phyloP scores from a whole-genome alignment of 2,329 filamentous ascomycete species.

The Fusarium setosum region DNA sequence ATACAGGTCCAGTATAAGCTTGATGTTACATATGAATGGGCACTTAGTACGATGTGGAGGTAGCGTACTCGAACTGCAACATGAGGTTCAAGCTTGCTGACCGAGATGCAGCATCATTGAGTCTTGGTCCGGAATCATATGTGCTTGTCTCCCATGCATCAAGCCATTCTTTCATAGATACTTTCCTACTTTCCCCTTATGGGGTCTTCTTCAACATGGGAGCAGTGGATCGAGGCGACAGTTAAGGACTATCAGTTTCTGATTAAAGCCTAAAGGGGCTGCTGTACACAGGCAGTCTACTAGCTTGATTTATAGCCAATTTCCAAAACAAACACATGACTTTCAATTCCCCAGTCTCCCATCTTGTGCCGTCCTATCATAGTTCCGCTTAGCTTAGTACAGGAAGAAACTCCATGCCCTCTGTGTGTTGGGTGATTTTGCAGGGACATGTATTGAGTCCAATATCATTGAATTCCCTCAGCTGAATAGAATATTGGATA shows the following conservation, averaged over 20 bases:
- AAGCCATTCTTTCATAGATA: neutral
- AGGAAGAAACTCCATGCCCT: too few species aligned
- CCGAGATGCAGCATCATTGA: slow-evolving; percentile 8
- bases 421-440: too few species aligned
- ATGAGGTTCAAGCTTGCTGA: neutral
- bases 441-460: too few species aligned
- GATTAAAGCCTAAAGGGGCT: too few species aligned
- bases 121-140: slow-evolving; percentile 12
- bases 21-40: slow-evolving; percentile 1
- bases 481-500: too few species aligned
- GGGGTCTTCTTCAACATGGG: neutral
- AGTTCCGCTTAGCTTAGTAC: too few species aligned
- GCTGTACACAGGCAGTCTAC: too few species aligned
- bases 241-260: neutral
- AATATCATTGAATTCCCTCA: too few species aligned
- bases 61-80: neutral
- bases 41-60: slow-evolving; percentile 7
- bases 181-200: neutral
- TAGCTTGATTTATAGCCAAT: too few species aligned
- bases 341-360: too few species aligned
- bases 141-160: slow-evolving; percentile 22
- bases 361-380: too few species aligned
- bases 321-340: too few species aligned
- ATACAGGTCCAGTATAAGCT: neutral
- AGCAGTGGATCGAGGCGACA: neutral